Conservation (phyloP, 78 protist species). For the Planoprotostelium fungivorum region DNA sequence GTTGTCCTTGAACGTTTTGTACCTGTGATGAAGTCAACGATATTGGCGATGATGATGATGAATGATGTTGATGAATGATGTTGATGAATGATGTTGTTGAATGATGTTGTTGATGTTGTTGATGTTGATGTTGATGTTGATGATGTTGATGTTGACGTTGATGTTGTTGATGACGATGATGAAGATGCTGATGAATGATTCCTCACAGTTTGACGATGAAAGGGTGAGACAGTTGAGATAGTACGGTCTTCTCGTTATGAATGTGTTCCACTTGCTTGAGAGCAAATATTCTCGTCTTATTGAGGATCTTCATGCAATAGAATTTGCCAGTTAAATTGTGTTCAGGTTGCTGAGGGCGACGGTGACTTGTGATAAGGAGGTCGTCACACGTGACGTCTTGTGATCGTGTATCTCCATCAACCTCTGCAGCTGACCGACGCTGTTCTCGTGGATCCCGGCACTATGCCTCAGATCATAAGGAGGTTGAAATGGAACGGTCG, state of each 20-base stretch:
- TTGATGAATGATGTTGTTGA: background rate
- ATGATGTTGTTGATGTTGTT: background rate
- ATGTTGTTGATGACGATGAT: background rate
- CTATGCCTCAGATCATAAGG: too few relatives aligned
- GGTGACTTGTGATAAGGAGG: too few relatives aligned
- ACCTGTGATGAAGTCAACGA: background rate
- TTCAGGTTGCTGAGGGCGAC: too few relatives aligned
- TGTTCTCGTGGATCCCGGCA: too few relatives aligned
- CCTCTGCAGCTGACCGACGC: too few relatives aligned
- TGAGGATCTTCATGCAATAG: slow-evolving; percentile 79
- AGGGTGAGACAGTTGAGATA: slow-evolving; percentile 71
- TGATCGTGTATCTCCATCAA: too few relatives aligned
- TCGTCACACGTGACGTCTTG: too few relatives aligned
- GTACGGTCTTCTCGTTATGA: slow-evolving; percentile 72
- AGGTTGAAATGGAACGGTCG: too few relatives aligned
- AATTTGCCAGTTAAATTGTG: slow-evolving; percentile 6
- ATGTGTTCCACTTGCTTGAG: slow-evolving; percentile 63
- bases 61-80: background rate
- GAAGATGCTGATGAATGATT: background rate
- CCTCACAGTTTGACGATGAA: slow-evolving; percentile 79
- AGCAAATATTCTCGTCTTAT: slow-evolving; percentile 72
- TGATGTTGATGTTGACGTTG: background rate
- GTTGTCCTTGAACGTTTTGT: slow-evolving; percentile 77
- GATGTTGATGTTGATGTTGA: background rate
- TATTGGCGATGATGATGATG: background rate